Conservation (phyloP, 768 basidiomycete species). For the Psilocybe cubensis region DNA sequence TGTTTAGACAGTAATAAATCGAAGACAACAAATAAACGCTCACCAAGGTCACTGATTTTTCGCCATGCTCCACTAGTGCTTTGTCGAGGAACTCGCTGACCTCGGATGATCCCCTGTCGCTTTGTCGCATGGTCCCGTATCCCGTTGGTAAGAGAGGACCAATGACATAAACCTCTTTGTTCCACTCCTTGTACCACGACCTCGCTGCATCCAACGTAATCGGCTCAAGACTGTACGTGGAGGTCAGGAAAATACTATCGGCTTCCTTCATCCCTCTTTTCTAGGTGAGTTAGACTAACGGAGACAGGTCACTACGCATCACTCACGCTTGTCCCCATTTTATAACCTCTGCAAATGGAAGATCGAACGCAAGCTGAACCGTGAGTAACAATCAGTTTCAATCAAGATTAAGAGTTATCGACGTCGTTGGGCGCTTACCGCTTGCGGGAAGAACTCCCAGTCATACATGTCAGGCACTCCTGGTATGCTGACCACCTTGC, state of each 20-base stretch:
- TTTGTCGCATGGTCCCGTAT: not conserved
- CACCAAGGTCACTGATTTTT: slow-evolving; percentile 2
- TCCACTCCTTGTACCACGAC: slow-evolving; percentile 1
- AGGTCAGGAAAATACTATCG: not conserved
- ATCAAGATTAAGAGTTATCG: not conserved
- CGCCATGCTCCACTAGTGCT: not conserved
- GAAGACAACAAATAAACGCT: not conserved
- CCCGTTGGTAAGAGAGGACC: slow-evolving; percentile 2
- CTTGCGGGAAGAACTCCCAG: slow-evolving; percentile 6
- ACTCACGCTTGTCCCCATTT: not conserved
- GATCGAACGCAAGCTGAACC: slow-evolving; percentile 1
- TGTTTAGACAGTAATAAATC: not conserved
- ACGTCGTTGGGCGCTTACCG: not conserved
- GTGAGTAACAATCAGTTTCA: not conserved
- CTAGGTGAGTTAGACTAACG: not conserved
- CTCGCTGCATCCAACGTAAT: not conserved
- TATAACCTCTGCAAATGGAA: not conserved
- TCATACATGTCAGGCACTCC: slow-evolving; percentile 4
- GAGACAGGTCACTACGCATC: not conserved
- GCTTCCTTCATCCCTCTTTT: not conserved
- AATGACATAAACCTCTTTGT: slow-evolving; percentile 1
- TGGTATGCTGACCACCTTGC: not conserved
- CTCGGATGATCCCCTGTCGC: not conserved
- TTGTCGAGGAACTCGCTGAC: not conserved
- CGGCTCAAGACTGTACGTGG: not conserved